Conservation (phyloP, 2,329 filamentous ascomycete species). For the Apiospora hydei region DNA sequence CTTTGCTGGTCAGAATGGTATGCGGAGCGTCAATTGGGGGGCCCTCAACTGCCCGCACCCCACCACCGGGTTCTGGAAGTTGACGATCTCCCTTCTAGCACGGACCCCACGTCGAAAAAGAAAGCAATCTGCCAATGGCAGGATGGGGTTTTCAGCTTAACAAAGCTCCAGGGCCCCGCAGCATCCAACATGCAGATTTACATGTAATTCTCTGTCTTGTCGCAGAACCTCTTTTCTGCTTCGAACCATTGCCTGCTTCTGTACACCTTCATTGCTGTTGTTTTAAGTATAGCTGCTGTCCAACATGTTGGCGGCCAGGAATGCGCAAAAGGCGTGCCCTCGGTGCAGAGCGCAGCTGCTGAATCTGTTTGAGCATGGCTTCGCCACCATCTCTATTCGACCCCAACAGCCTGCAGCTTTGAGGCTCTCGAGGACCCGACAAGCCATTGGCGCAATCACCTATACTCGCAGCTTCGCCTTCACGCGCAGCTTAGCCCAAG, state of each 20-base stretch:
- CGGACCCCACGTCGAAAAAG: not conserved
- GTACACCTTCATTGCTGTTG: not conserved
- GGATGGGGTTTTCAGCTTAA: constrained; percentile 9
- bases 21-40: not conserved
- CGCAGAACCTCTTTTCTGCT: constrained; percentile 20
- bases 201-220: constrained; percentile 2
- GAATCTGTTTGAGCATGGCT: constrained; percentile 46
- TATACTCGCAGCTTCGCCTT: not conserved
- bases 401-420: not conserved
- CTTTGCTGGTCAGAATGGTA: not conserved
- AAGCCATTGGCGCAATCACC: not conserved
- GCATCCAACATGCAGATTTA: constrained; percentile 9
- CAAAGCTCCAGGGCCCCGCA: not conserved
- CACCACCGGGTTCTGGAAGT: constrained; percentile 1
- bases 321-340: constrained; percentile 46
- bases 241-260: constrained; percentile 21
- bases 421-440: constrained; percentile 10
- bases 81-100: constrained; percentile 9
- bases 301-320: constrained; percentile 48
- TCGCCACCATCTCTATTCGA: constrained; percentile 35
- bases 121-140: not conserved
- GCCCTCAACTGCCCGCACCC: not conserved
- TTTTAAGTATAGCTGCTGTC: not conserved
- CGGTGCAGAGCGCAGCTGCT: constrained; percentile 47
- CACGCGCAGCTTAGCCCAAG: not conserved